These are phyloP conservation scores for Daldinia bambusicola DNA, from an alignment of 495 filamentous ascomycete genomes.

Conservation along the genomic window DNA sequence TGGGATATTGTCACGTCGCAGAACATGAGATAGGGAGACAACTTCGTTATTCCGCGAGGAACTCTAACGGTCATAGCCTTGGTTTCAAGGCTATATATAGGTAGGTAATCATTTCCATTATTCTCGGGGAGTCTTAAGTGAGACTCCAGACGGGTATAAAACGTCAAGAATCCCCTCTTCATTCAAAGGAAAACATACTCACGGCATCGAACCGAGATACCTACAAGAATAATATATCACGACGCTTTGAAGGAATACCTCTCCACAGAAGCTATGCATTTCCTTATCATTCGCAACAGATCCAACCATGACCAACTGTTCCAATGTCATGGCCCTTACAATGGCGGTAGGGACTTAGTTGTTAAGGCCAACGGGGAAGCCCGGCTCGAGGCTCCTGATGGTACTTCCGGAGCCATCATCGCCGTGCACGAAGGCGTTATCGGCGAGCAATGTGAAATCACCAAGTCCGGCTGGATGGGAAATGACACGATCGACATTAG, in stretches of 20 bases:
- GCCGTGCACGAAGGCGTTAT: slow-evolving; percentile 54
- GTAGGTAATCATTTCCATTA: too few relatives aligned
- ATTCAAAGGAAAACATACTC: background rate
- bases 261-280: slow-evolving; percentile 41
- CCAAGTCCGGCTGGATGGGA: slow-evolving; percentile 51
- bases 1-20: too few relatives aligned
- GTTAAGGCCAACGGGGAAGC: slow-evolving; percentile 43
- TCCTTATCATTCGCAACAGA: slow-evolving; percentile 49
- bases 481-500: slow-evolving; percentile 57
- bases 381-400: slow-evolving; percentile 48
- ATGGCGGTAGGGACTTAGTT: slow-evolving; percentile 47
- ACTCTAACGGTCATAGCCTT: too few relatives aligned
- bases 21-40: too few relatives aligned
- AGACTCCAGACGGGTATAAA: too few relatives aligned
- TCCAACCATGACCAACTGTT: slow-evolving; percentile 52
- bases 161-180: background rate
- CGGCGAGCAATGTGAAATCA: slow-evolving; percentile 57
- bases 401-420: slow-evolving; percentile 52
- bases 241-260: too few relatives aligned
- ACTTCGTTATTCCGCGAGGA: too few relatives aligned
- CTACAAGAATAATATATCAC: background rate
- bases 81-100: too few relatives aligned
- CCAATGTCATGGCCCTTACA: slow-evolving; percentile 51
- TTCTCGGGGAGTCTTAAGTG: too few relatives aligned
- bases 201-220: background rate